phyloP scores from a whole-genome alignment of 2,329 filamentous ascomycete species.

The Colletotrichum neosansevieriae region DNA sequence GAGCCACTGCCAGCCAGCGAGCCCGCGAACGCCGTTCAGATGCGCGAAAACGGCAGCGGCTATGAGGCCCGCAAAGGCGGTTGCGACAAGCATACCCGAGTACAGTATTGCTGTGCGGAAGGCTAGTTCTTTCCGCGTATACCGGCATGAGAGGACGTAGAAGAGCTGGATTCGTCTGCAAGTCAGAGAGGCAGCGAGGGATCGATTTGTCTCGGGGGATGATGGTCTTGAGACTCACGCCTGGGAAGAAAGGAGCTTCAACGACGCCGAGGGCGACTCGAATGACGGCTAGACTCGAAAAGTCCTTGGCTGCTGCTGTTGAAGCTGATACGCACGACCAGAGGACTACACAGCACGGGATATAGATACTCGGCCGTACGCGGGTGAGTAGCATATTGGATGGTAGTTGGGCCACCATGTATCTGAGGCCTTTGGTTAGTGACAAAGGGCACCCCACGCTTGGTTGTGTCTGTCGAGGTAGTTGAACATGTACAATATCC shows the following conservation, averaged over 20 bases:
- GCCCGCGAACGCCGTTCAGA: slow-evolving; percentile 62
- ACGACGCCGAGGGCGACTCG: slow-evolving; percentile 31
- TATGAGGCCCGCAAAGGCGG: slow-evolving; percentile 57
- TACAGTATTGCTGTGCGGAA: slow-evolving; percentile 37
- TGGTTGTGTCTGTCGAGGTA: slow-evolving; percentile 39
- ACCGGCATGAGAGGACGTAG: slow-evolving; percentile 38
- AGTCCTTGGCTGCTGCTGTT: slow-evolving; percentile 34
- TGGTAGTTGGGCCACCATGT: slow-evolving; percentile 42
- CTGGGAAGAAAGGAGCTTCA: slow-evolving; percentile 39
- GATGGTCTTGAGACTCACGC: slow-evolving; percentile 7
- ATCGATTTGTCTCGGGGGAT: neutral
- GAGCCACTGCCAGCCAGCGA: slow-evolving; percentile 75
- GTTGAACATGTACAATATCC: slow-evolving; percentile 40
- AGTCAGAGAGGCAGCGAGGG: neutral
- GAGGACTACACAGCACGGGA: slow-evolving; percentile 40
- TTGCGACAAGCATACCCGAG: slow-evolving; percentile 45
- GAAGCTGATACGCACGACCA: slow-evolving; percentile 40
- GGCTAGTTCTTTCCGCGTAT: slow-evolving; percentile 39
- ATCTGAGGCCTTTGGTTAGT: slow-evolving; percentile 26
- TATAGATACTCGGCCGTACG: slow-evolving; percentile 42
- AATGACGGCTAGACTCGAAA: slow-evolving; percentile 28
- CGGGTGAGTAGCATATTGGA: slow-evolving; percentile 43
- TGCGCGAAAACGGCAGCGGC: slow-evolving; percentile 55
- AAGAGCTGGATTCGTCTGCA: slow-evolving; percentile 47
- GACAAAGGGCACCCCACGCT: slow-evolving; percentile 29